Conservation (phyloP, 441 rosid genomes). For the Brassica hybrid region DNA sequence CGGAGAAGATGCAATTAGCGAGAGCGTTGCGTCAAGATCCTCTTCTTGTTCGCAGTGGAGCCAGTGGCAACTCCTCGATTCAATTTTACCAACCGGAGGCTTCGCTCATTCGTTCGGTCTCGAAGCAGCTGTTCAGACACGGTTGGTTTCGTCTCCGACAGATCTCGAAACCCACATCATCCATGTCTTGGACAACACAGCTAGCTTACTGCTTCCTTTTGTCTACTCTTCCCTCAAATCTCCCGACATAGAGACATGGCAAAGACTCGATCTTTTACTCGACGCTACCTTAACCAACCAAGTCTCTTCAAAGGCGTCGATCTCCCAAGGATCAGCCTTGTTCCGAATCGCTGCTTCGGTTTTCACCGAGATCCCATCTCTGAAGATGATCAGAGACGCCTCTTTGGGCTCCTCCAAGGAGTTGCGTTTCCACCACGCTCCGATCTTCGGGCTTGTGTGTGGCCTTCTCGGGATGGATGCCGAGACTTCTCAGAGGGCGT, state of each 20-base stretch:
- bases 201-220: conserved; percentile 83
- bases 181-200: conserved; percentile 73
- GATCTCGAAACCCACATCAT: conserved; percentile 56
- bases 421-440: conserved; percentile 73
- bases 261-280: conserved; percentile 54
- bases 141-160: conserved; percentile 39
- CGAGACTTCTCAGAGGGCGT: conserved; percentile 74
- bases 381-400: no score
- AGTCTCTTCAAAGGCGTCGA: conserved; percentile 74
- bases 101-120: conserved; percentile 92
- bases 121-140: conserved; percentile 58
- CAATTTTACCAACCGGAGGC: conserved; percentile 89
- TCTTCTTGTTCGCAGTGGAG: conserved; percentile 68
- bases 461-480: conserved; percentile 78
- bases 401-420: conserved; percentile 47
- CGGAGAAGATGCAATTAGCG: conserved; percentile 34
- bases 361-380: no score
- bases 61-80: conserved; percentile 90
- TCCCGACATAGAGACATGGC: conserved; percentile 59
- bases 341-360: conserved; percentile 73
- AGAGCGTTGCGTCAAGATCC: conserved; percentile 16
- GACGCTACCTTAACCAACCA: conserved; percentile 82
- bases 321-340: conserved; percentile 83
- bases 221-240: conserved; percentile 59
- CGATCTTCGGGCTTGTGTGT: conserved; percentile 59